These are phyloP conservation scores for Epicoccum sorghinum DNA, from an alignment of 2,329 filamentous ascomycete genomes.

Conservation along the genomic window DNA sequence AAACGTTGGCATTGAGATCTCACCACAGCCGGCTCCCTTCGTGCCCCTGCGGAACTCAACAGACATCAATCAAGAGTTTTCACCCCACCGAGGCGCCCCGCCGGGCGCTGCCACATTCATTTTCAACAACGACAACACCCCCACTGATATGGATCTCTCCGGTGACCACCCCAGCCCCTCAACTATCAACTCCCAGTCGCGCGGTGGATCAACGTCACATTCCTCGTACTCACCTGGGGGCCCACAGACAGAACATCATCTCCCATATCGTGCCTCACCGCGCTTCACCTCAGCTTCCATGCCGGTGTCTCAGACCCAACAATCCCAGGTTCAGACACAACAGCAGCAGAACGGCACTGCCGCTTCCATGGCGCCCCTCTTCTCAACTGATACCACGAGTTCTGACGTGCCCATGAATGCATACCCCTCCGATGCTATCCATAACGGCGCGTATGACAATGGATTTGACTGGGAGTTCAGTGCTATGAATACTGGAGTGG, in stretches of 20 bases:
- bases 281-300: slow-evolving; percentile 17
- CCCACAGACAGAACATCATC: slow-evolving; percentile 30
- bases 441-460: slow-evolving; percentile 23
- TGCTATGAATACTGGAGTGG: slow-evolving; percentile 16
- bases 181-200: slow-evolving; percentile 41
- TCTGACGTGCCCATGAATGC: slow-evolving; percentile 15
- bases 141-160: slow-evolving; percentile 46
- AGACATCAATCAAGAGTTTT: slow-evolving; percentile 2
- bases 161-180: slow-evolving; percentile 43
- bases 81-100: background rate
- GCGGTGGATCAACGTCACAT: slow-evolving; percentile 42
- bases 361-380: background rate
- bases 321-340: background rate
- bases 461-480: slow-evolving; percentile 44
- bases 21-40: slow-evolving; percentile 23
- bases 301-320: background rate
- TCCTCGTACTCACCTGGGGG: slow-evolving; percentile 42
- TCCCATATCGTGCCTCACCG: slow-evolving; percentile 41
- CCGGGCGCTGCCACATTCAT: slow-evolving; percentile 15
- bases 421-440: slow-evolving; percentile 10
- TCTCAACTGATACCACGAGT: background rate
- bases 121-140: slow-evolving; percentile 21
- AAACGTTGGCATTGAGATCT: slow-evolving; percentile 31
- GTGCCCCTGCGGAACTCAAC: slow-evolving; percentile 15
- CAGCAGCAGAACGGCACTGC: background rate